These are phyloP conservation scores for Dendrothele bispora DNA, from an alignment of 768 basidiomycete genomes.

Conservation along the genomic window DNA sequence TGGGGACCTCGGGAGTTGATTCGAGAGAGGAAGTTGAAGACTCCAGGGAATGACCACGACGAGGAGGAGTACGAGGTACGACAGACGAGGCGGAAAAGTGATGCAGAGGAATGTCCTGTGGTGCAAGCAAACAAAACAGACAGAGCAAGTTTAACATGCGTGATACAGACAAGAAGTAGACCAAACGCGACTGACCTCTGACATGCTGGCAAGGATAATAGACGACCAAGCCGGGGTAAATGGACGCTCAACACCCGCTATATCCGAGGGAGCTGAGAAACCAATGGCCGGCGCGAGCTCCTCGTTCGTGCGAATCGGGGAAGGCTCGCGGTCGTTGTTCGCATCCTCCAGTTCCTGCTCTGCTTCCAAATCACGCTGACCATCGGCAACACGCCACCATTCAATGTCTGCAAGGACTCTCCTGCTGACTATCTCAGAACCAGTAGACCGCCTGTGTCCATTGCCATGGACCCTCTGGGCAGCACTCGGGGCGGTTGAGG, in stretches of 20 bases:
- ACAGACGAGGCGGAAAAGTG: slow-evolving; percentile 58
- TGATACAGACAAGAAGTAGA: not conserved
- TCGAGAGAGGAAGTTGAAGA: slow-evolving; percentile 55
- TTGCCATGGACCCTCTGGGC: slow-evolving; percentile 24
- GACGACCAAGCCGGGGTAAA: slow-evolving; percentile 33
- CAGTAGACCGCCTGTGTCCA: slow-evolving; percentile 63
- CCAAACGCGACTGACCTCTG: slow-evolving; percentile 34
- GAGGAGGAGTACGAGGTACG: slow-evolving; percentile 50
- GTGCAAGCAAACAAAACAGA: slow-evolving; percentile 14
- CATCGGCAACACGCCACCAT: slow-evolving; percentile 82
- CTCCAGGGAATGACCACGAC: slow-evolving; percentile 39
- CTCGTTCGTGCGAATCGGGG: slow-evolving; percentile 18
- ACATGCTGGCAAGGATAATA: slow-evolving; percentile 23
- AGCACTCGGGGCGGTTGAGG: slow-evolving; percentile 36
- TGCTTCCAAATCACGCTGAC: slow-evolving; percentile 54
- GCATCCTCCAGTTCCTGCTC: slow-evolving; percentile 43
- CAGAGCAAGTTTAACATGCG: slow-evolving; percentile 6
- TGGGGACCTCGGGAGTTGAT: slow-evolving; percentile 56
- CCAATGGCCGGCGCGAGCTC: slow-evolving; percentile 26
- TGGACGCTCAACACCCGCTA: slow-evolving; percentile 39
- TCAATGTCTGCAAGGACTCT: slow-evolving; percentile 84
- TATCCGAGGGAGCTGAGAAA: slow-evolving; percentile 35
- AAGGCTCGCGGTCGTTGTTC: slow-evolving; percentile 36
- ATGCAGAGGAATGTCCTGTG: slow-evolving; percentile 36
- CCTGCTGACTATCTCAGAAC: slow-evolving; percentile 62